A percentile compares a stretch with the other conserved stretches of the same genome.
phyloP scores from a whole-genome alignment of 2,329 filamentous ascomycete species.

The Colletotrichum noveboracense region DNA sequence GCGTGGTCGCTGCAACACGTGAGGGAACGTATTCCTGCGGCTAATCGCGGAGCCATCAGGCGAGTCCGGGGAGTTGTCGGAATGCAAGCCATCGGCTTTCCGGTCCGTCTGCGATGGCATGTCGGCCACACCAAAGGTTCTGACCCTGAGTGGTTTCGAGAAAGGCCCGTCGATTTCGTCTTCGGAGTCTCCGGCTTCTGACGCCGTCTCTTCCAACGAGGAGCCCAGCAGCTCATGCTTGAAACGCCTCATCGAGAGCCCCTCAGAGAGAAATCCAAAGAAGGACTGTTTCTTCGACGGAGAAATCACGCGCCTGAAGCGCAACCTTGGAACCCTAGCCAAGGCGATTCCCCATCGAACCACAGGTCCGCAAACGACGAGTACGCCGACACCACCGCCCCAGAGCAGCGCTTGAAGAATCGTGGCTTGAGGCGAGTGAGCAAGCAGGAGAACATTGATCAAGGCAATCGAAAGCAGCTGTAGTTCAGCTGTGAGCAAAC shows the following conservation, averaged over 20 bases:
- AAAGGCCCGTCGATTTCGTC: conserved; percentile 27
- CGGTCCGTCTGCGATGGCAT: background rate
- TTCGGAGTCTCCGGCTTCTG: conserved; percentile 33
- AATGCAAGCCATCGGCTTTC: background rate
- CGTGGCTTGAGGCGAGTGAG: conserved; percentile 80
- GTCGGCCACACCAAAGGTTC: conserved; percentile 31
- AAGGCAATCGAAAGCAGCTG: conserved; percentile 84
- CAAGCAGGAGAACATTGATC: conserved; percentile 80
- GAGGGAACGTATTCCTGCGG: conserved; percentile 60
- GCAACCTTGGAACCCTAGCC: conserved; percentile 90
- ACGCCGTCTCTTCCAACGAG: conserved; percentile 33
- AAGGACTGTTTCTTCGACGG: conserved; percentile 37
- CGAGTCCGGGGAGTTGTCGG: conserved; percentile 21
- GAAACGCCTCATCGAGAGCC: conserved; percentile 53
- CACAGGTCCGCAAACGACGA: conserved; percentile 75
- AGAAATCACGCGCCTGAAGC: conserved; percentile 68
- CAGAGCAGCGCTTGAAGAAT: conserved; percentile 87
- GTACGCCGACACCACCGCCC: conserved; percentile 78
- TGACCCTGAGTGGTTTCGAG: conserved; percentile 25
- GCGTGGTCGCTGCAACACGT: conserved; percentile 32
- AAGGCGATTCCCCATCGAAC: conserved; percentile 85
- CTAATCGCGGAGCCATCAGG: conserved; percentile 25
- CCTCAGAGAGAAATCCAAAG: conserved; percentile 44
- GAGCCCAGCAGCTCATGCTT: conserved; percentile 41
- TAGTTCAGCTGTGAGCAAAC: conserved; percentile 84